Conservation (phyloP, 805 yeast genomes). For the Yarrowia alimentaria region DNA sequence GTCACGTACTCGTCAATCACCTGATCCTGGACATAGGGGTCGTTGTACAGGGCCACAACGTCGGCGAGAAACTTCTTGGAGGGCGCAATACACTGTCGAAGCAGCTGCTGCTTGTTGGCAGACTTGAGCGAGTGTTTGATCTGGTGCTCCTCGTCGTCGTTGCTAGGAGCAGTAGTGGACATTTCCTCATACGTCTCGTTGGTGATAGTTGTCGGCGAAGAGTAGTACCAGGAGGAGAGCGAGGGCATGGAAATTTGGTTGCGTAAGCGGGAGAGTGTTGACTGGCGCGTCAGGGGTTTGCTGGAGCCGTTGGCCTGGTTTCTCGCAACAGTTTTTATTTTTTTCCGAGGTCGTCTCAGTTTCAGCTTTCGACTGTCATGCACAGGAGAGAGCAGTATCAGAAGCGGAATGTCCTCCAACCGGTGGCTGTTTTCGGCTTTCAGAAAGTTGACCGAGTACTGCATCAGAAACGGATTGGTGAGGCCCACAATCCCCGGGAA, state of each 20-base stretch:
- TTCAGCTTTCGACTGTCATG: not conserved
- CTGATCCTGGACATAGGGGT: slow-evolving; percentile 10
- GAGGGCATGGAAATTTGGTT: slow-evolving; percentile 25
- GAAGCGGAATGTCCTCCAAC: too few species aligned
- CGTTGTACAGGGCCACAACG: not conserved
- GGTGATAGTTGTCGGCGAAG: not conserved
- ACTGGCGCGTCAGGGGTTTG: not conserved
- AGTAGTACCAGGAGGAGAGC: slow-evolving; percentile 11
- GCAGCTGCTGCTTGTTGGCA: too few species aligned
- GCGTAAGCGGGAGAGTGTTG: slow-evolving; percentile 13
- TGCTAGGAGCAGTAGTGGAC: not conserved
- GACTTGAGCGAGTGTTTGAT: not conserved
- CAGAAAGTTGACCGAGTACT: too few species aligned
- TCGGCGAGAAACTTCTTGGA: slow-evolving; percentile 8
- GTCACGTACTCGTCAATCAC: slow-evolving; percentile 18
- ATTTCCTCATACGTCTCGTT: too few species aligned
- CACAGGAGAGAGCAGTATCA: not conserved
- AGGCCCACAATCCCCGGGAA: slow-evolving; percentile 31
- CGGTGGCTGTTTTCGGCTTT: too few species aligned
- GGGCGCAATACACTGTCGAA: not conserved
- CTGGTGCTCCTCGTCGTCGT: slow-evolving; percentile 6
- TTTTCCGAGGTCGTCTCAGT: too few species aligned
- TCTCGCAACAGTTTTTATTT: too few species aligned
- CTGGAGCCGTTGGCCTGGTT: too few species aligned
- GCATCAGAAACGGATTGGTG: slow-evolving; percentile 34